Percentiles rank a stretch among this genome's conserved stretches.
phyloP scores from a whole-genome alignment of 2,329 filamentous ascomycete genomes.

The Beauveria medogensis region DNA sequence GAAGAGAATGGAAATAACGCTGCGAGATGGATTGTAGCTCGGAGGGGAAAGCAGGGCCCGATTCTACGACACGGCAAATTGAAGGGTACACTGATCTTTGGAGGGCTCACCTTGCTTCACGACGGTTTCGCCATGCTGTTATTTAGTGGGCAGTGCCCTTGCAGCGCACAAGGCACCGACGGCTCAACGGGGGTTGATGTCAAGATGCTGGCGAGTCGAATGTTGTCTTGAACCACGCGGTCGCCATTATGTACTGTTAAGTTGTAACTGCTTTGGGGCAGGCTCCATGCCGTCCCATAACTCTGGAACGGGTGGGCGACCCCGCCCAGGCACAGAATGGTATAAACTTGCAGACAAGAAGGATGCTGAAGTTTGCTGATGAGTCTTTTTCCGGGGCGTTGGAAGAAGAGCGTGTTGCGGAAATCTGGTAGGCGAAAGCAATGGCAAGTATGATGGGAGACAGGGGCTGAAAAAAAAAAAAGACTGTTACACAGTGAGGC shows the following conservation, averaged over 20 bases:
- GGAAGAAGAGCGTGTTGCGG: no score
- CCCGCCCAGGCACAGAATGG: background rate
- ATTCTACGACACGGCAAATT: background rate
- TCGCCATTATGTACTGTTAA: no score
- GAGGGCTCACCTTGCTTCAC: background rate
- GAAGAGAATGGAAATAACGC: background rate
- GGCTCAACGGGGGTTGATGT: no score
- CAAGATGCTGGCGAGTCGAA: no score
- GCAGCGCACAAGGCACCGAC: background rate
- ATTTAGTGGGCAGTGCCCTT: background rate
- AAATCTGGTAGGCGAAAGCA: no score
- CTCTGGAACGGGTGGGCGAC: slow-evolving; percentile 5
- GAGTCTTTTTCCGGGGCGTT: background rate
- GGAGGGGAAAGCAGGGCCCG: background rate
- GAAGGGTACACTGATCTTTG: background rate
- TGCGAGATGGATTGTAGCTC: background rate
- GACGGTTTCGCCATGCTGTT: background rate
- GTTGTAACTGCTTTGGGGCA: background rate
- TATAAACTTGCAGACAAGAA: background rate
- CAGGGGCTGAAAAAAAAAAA: background rate
- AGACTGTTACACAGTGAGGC: background rate
- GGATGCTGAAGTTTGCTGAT: background rate
- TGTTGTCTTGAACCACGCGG: no score
- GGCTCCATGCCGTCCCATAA: slow-evolving; percentile 4
- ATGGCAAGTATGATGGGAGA: no score